Percentiles rank a stretch among this genome's conserved stretches.
Conservation (phyloP, 257 asterid genomes). For the Solanum sejunctum region DNA sequence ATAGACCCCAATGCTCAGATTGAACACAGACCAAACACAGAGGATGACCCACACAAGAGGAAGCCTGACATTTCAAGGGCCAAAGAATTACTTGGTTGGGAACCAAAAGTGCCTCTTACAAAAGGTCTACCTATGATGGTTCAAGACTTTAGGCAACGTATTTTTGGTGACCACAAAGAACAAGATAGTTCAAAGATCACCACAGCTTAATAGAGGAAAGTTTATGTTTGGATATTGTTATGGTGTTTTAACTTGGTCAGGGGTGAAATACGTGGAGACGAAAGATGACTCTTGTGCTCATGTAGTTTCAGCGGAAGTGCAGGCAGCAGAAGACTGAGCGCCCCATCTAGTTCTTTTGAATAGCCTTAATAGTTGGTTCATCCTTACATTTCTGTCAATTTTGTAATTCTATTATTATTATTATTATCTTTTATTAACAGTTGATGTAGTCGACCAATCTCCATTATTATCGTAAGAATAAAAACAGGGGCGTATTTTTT, state of each 20-base stretch:
- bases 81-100: conserved; percentile 82
- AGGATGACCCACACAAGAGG: conserved; percentile 96
- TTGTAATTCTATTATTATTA: neutral
- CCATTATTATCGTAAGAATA: neutral
- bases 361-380: neutral
- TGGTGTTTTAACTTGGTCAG: neutral
- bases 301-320: neutral
- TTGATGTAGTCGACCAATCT: neutral
- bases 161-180: conserved; percentile 77
- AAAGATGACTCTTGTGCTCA: neutral
- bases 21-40: conserved; percentile 82
- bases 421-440: neutral
- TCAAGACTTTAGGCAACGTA: conserved; percentile 75
- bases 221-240: neutral
- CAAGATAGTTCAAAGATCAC: conserved; percentile 10
- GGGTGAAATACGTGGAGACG: neutral
- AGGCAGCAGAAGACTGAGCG: neutral
- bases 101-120: conserved; percentile 74
- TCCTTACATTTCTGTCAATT: neutral
- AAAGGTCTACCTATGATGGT: conserved; percentile 96
- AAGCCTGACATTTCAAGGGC: conserved; percentile 89
- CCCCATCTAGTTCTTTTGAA: neutral
- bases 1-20: conserved; percentile 82
- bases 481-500: neutral
- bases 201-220: neutral